Conservation (phyloP, 805 yeast species). For the Candida chauliodis region DNA sequence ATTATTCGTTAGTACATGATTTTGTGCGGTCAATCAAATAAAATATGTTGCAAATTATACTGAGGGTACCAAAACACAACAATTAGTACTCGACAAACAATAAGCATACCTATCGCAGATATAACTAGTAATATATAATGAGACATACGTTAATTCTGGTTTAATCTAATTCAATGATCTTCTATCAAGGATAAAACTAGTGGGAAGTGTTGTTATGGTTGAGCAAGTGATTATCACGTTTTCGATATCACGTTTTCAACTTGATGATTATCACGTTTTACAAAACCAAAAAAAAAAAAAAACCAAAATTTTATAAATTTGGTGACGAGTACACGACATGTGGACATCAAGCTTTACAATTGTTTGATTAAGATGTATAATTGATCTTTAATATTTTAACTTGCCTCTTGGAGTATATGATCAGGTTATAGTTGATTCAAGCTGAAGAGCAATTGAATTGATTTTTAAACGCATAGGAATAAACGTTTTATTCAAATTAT, state of each 20-base stretch:
- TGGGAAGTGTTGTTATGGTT: no score
- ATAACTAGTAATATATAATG: no score
- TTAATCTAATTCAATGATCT: background rate
- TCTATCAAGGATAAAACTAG: no score
- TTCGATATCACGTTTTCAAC: constrained; percentile 3
- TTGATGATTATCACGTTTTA: constrained; percentile 2
- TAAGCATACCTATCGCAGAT: background rate
- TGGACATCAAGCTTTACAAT: no score
- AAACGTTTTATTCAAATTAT: background rate
- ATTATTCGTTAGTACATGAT: background rate
- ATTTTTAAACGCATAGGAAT: no score
- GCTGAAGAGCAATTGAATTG: no score
- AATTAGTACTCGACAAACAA: background rate
- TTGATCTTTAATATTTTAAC: no score
- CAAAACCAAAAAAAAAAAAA: background rate
- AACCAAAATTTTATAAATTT: background rate
- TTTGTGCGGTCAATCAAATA: constrained; percentile 4
- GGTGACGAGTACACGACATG: background rate
- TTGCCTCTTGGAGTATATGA: no score
- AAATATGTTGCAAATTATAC: background rate
- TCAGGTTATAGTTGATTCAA: no score
- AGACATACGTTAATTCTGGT: background rate
- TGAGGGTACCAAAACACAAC: background rate
- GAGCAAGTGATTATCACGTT: constrained; percentile 5
- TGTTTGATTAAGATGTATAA: background rate